Conservation (phyloP, 495 filamentous ascomycete species). For the Penicillium soppii region DNA sequence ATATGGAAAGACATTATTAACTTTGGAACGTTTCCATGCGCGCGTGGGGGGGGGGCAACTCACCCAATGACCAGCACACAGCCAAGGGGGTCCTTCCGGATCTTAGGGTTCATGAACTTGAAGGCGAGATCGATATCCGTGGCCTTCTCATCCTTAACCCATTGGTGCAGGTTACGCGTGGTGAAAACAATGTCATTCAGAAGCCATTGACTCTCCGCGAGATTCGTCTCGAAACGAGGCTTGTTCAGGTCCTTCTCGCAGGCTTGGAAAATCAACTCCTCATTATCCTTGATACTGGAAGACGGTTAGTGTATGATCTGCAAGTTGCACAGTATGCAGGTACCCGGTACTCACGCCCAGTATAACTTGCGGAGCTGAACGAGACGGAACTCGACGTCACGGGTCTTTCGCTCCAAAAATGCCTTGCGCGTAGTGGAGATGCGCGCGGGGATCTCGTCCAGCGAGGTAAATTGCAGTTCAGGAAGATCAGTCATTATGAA, state of each 20-base stretch:
- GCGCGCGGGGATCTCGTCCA: conserved; percentile 63
- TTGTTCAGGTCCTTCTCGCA: conserved; percentile 74
- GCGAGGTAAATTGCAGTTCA: conserved; percentile 61
- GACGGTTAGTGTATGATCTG: conserved; percentile 15
- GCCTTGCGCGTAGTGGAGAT: conserved; percentile 56
- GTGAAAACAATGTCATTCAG: conserved; percentile 77
- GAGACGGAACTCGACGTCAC: conserved; percentile 75
- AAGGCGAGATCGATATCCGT: conserved; percentile 67
- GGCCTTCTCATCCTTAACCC: conserved; percentile 77
- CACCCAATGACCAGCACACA: conserved; percentile 82
- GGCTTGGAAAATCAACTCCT: conserved; percentile 65
- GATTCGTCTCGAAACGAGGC: conserved; percentile 62
- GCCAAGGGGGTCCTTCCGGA: conserved; percentile 88
- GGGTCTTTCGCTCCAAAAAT: conserved; percentile 78
- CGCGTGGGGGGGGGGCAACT: conserved; percentile 5
- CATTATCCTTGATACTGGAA: conserved; percentile 67
- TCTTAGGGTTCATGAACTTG: conserved; percentile 66
- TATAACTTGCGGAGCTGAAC: conserved; percentile 89
- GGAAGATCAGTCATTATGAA: conserved; percentile 37
- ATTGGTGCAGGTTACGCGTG: conserved; percentile 72
- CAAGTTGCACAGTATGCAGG: too few relatives aligned
- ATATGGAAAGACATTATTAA: conserved; percentile 10
- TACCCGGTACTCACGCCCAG: conserved; percentile 64
- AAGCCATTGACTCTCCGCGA: conserved; percentile 72
- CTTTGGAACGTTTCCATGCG: neutral